Base-by-base conservation (phyloP, 192 early-diverging fungal genomes). In the Lobosporangium transversale region DNA sequence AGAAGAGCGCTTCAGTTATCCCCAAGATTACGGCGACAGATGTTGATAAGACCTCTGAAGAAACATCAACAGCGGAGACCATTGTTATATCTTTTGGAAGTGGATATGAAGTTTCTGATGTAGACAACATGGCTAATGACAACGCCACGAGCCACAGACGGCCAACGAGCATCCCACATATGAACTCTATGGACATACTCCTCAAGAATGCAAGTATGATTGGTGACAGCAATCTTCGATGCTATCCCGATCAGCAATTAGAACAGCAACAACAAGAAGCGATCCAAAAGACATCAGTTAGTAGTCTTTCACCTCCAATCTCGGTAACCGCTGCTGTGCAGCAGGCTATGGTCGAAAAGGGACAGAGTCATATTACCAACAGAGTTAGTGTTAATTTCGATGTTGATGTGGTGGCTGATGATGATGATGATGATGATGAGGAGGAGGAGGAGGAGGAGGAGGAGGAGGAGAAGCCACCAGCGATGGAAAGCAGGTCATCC, bases 111-210 rank as follows among this genome's bases (percentile, higher is more conserved):
- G 4, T 8, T 2, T 1, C n/a, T 12, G 50, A 30, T 0, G 1
- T 24, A 7, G 50, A 62, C 21, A 15, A 17, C 15, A 54, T n/a
- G 12, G 31, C 32, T 40, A 40, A 12, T 51, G 23, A 4, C 1
- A 20, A 4, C 18, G 36, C 30, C 4, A 42, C 24, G 33, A 23
- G 65, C 0, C 36, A 58, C 53, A 27, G 43, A 8, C 36, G 59
- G 11, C 53, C 47, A 0, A 48, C 33, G 8, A 76, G 58, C 24
- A 60, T 67, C 4, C 53, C 59, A 8, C 63, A 76, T 17, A 76
- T 76, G 73, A 76, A 47, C 0, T 76, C 73, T 4, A 76, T 76
- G 73, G 73, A 76, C 8, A 45, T 67, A 15, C 15, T 76, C 30
- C n/a, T 76, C 36, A 76, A 67, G 53, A 53, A 76, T 23, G 49